Evolutionary conservation across 179 eudicot genomes (phyloP), one percentile per base, ranked within the genome.

Genomic region (Camellia oleifera): DNA sequence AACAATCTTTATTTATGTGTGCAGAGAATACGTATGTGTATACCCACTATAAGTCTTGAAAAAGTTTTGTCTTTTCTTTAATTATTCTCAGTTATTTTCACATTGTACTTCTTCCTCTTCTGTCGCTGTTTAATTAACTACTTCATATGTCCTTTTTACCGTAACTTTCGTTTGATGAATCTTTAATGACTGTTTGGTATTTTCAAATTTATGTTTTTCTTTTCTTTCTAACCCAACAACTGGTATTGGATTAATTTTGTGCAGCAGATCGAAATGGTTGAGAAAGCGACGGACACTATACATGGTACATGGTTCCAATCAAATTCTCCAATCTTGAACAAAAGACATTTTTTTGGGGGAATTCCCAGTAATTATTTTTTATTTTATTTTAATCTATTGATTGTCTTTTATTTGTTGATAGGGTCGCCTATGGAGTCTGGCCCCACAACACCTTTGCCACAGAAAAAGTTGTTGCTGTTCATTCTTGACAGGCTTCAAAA

Each of bases 401-500:
- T 32, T 44, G 4, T 75, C 78, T 8, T 65, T 76, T 86, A 60
- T 86, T 79, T 81, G 86, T 86, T 88, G 84, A 87, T 91, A 91
- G 93, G 88, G 84, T 74, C 85, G 75, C 84, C 70, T 67, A 48
- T 83, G 89, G 88, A 78, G 81, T 69, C 75, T 74, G 98, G 95
- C 42, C 98, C 98, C 98, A 91, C 96, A 70, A 85, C 92, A 60
- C 90, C 89, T 84, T 88, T 95, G 92, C 98, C 97, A 83, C 94
- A 95, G 82, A 92, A 88, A 92, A 93, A 90, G 92, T 87, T 92
- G 89, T 87, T 95, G 88, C 78, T 93, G 4, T 89, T 89, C 89
- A 88, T 95, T 71, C 92, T 95, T 86, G 98, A 95, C 84, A 93
- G 91, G 84, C 98, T 93, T 82, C 98, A 93, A 91, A 93, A 93